Evolutionary conservation across 768 basidiomycete species (phyloP), one percentile per base, ranked within the genome.

Genomic region (Saitozyma sp.): DNA sequence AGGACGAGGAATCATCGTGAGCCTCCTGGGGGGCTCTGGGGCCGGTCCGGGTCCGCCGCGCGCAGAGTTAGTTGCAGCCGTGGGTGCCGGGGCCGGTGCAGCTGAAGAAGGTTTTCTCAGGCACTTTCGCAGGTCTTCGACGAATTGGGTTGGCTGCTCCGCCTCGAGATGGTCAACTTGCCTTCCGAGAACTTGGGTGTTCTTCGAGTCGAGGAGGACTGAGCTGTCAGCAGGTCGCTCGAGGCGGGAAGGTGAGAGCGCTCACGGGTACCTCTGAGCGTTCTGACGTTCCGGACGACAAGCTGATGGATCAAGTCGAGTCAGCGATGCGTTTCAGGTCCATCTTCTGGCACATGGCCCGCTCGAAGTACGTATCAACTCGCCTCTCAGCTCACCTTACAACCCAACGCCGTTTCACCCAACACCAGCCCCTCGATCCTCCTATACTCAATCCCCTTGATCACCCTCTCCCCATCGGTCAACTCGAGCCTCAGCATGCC

Each of bases 361-460:
- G 41, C 9, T 14, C 14, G 3, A 50, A 51, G 20, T 45, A 46
- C 9, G 6, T 11, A 17, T n/a, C 48, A n/a, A 29, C 57, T 29
- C 2, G 29, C 2, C 29, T 29, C 29, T 2, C 29, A 2, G 5
- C 74, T 45, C 55, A 91, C 93, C 83, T 97, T 97, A 73, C 81
- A 89, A 9, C 94, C 94, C 39, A 94, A 81, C 3, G 85, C 85
- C 0, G 92, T 95, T 17, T 84, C 85, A 8, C 89, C 90, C 16
- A 97, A 83, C 54, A 83, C 83, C 17, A 97, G 66, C 50, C 85
- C 82, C 1, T 85, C 84, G 38, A 96, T 74, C 20, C 83, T 79
- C 57, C 84, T 85, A 66, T 88, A 91, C 74, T 97, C 94, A 65
- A 94, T 86, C 2, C 89, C 94, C 42, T 84, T 83, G 40, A 94